Base-by-base conservation (phyloP, 495 filamentous ascomycete species). In the Barbatosphaeria neglecta region DNA sequence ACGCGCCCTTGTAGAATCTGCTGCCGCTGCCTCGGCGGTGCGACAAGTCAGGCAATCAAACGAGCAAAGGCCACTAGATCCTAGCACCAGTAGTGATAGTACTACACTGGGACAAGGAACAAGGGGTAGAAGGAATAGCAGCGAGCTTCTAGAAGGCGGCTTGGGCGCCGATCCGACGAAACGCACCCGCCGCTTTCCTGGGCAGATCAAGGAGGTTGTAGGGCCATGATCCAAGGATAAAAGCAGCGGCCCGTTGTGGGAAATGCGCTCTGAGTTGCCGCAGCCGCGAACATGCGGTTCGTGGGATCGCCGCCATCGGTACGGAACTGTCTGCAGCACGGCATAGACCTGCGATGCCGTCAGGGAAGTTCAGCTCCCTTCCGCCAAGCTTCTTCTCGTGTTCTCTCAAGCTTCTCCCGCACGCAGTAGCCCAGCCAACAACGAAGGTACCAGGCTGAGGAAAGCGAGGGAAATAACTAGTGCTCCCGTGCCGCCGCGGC, bases 41-140 rank as follows among this genome's bases (percentile, higher is more conserved):
- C 53, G 58, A 54, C 58, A 57, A 50, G 52, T 58, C 61, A 54
- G 58, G 45, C 56, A 61, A 58, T 64, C 58, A 60, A 58, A 60
- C 61, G 52, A 16, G 46, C 37, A 39, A 1, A n/a, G n/a, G n/a
- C n/a, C n/a, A n/a, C n/a, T n/a, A n/a, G n/a, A n/a, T n/a, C n/a
- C n/a, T n/a, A n/a, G n/a, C n/a, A n/a, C n/a, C n/a, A n/a, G n/a
- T n/a, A n/a, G n/a, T n/a, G n/a, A n/a, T n/a, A n/a, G n/a, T n/a
- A n/a, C n/a, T n/a, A n/a, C n/a, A n/a, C n/a, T n/a, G n/a, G n/a
- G n/a, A n/a, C n/a, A n/a, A n/a, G n/a, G n/a, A n/a, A n/a, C n/a
- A n/a, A n/a, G n/a, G n/a, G n/a, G n/a, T n/a, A n/a, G n/a, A n/a
- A n/a, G n/a, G n/a, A n/a, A n/a, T n/a, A n/a, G n/a, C n/a, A n/a